Evolutionary conservation across 352 stramenopile genomes (phyloP), one percentile per base, ranked within the genome.

Genomic region (Globisporangium camurandrum): DNA sequence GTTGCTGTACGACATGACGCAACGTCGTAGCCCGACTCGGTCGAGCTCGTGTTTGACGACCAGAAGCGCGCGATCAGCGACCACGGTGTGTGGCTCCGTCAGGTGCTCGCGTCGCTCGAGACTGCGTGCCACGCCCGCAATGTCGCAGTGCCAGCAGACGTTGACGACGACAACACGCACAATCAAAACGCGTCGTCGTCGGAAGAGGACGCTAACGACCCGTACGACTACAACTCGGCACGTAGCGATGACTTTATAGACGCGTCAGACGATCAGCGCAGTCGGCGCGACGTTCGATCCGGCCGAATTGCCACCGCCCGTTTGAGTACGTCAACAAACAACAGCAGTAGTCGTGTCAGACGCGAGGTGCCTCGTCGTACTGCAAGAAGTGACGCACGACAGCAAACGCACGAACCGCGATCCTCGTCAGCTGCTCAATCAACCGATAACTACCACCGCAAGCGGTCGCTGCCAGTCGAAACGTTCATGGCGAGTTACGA

Each of bases 21-120:
- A 10, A 11, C 26, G 8, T 1, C 17, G 14, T 26, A 63, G 59
- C 44, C 56, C 10, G 59, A 72, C 19, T 51, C 38, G 30, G 52
- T 81, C 24, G 73, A 80, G 34, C 48, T 67, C 8, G 41, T 66
- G 12, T 73, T 78, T 34, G 72, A 82, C 22, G 44, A 62, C 0
- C 75, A 76, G 54, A 66, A 79, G 30, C 48, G 55, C 1, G 44
- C 67, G 20, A 57, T 86, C n/a, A 71, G 72, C 12, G 64, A 75
- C 9, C 66, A 80, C 45, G 62, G 65, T 51, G 30, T 51, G 8
- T 93, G 82, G 82, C 40, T 87, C n/a, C 73, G 66, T 17, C 49
- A 68, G 39, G 62, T 54, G n/a, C 51, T 59, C 4, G 36, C 44
- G 0, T 30, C 56, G 16, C 31, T 88, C 17, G 59, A 77, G 34